These are phyloP conservation scores for Taxillus chinensis DNA, from an alignment of 164 flowering plant species.

Conservation along the genomic window DNA sequence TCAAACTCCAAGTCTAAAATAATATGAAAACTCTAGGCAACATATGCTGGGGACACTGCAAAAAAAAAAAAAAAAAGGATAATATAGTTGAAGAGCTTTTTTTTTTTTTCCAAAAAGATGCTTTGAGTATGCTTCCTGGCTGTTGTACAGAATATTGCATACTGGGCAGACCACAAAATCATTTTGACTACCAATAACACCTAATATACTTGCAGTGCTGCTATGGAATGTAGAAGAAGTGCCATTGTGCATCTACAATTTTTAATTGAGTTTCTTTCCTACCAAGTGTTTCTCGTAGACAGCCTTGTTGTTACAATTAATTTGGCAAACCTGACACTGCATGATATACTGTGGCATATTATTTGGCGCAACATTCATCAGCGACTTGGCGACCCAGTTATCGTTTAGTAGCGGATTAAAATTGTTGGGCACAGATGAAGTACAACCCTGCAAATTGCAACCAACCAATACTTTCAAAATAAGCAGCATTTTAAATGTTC, in stretches of 20 bases:
- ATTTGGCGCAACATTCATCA: background rate
- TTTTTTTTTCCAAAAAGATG: background rate
- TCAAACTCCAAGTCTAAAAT: too few relatives aligned
- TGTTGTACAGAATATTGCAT: background rate
- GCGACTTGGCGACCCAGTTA: background rate
- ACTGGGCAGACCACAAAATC: background rate
- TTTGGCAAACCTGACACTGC: background rate
- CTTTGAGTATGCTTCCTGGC: background rate
- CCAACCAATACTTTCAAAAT: background rate
- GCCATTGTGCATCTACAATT: background rate
- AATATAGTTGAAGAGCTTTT: background rate
- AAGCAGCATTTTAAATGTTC: background rate
- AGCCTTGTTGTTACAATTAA: background rate
- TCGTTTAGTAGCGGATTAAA: background rate
- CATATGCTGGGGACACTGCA: too few relatives aligned
- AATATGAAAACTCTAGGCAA: too few relatives aligned
- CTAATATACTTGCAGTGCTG: background rate
- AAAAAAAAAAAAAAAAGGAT: too few relatives aligned
- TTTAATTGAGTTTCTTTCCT: background rate
- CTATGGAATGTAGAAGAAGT: background rate
- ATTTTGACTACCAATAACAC: background rate
- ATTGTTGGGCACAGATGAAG: background rate
- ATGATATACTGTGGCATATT: background rate
- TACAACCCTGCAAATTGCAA: background rate
- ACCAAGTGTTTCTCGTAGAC: background rate